Conservation (phyloP, 2,329 filamentous ascomycete species). For the Xylaria sp. region DNA sequence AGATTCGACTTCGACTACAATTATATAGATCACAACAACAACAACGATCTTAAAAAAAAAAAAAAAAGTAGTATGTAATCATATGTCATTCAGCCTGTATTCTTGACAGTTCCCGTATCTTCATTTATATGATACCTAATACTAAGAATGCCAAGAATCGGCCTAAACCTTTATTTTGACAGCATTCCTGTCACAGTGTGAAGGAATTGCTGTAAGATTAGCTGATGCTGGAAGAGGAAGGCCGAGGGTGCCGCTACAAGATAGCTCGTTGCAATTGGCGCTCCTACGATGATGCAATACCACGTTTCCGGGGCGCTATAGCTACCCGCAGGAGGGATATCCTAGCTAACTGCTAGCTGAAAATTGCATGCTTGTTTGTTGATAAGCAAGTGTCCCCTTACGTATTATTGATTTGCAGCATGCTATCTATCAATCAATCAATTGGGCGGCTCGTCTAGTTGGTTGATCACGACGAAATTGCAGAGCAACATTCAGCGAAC, state of each 20-base stretch:
- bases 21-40: too few relatives aligned
- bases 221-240: constrained; percentile 34
- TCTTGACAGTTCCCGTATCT: too few relatives aligned
- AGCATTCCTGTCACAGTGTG: constrained; percentile 23
- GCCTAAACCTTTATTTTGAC: neutral
- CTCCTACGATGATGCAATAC: constrained; percentile 36
- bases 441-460: neutral
- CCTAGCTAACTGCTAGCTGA: neutral
- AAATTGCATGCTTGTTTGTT: neutral
- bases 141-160: constrained; percentile 2
- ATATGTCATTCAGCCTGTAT: too few relatives aligned
- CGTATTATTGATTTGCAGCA: constrained; percentile 5
- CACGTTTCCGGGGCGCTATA: constrained; percentile 12
- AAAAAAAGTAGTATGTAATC: too few relatives aligned
- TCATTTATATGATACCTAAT: too few relatives aligned
- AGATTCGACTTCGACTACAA: too few relatives aligned
- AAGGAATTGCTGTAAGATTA: constrained; percentile 20
- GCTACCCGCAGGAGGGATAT: constrained; percentile 6
- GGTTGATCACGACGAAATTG: constrained; percentile 14
- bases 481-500: constrained; percentile 11
- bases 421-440: neutral
- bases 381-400: neutral
- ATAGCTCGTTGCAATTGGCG: constrained; percentile 28
- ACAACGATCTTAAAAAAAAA: too few relatives aligned
- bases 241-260: constrained; percentile 21